Evolutionary conservation across 1,284 basidiomycete species (phyloP), one percentile per base, ranked within the genome.

Genomic region (Malassezia sp.): DNA sequence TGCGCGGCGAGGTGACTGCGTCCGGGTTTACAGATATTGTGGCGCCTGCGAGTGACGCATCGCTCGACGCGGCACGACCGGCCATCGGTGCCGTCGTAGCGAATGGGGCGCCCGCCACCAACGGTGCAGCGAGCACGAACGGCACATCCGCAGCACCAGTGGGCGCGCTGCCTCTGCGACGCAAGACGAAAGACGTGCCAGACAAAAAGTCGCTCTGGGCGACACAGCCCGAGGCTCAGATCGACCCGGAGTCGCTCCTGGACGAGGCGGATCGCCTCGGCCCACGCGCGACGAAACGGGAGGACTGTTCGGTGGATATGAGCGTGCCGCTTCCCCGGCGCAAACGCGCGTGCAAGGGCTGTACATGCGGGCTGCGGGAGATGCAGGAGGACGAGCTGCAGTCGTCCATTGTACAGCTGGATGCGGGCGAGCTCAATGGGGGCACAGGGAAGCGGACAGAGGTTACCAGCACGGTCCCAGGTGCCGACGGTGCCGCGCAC

Each of bases 341-440:
- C 44, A 66, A 66, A 44, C 64, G 63, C 44, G 67, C 67, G 4
- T 70, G 67, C 60, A 68, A 68, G 40, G 62, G 60, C 6, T 70
- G 67, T 56, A 70, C 67, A 5, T 70, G 67, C 34, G 67, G 67
- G 1, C 52, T 70, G 5, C 57, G 62, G 15, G 63, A 70, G 42
- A 46, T 68, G 20, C 58, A 69, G 44, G 66, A 70, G 30, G 63
- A 70, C 34, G 60, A 62, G 34, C 49, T 47, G 14, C 42, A 17
- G 12, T 50, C 42, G 32, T 33, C 35, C 18, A 50, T 67, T 4
- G 60, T 70, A 12, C 53, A 64, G 53, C 50, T 70, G 12, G 60
- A 67, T 31, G 48, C 38, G 11, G 49, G 54, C 9, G 58, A 67
- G 28, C 55, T 63, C 11, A 22, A 28, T 6, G 24, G 38, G 2